Conservation (phyloP, 768 basidiomycete species). For the Mycena crocata region DNA sequence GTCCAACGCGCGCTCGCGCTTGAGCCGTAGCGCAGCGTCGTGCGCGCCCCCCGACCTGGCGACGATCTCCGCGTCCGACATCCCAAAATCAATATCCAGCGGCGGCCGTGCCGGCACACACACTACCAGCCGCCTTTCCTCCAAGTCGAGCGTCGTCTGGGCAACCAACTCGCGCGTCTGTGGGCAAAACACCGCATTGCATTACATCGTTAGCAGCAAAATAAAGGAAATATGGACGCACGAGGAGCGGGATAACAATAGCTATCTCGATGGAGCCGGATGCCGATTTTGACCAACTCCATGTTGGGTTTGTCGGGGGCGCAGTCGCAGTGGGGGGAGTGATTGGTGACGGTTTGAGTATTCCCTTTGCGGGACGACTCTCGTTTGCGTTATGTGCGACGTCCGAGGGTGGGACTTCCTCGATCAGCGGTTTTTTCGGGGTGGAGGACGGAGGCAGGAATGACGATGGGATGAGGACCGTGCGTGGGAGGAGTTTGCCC, state of each 20-base stretch:
- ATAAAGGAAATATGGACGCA: slow-evolving; percentile 40
- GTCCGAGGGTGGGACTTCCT: slow-evolving; percentile 45
- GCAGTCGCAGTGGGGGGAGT: no score
- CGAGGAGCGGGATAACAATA: slow-evolving; percentile 67
- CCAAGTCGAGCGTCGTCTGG: slow-evolving; percentile 71
- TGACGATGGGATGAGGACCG: slow-evolving; percentile 63
- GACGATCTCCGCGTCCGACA: slow-evolving; percentile 66
- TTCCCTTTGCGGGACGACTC: slow-evolving; percentile 43
- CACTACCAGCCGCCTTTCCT: slow-evolving; percentile 68
- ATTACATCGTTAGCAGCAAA: slow-evolving; percentile 9
- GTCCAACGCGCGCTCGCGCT: slow-evolving; percentile 68
- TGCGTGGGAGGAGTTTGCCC: slow-evolving; percentile 71
- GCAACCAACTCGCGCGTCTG: slow-evolving; percentile 62
- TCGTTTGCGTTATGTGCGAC: slow-evolving; percentile 12
- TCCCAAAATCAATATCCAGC: slow-evolving; percentile 69
- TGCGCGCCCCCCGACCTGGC: slow-evolving; percentile 32
- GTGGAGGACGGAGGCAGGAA: slow-evolving; percentile 37
- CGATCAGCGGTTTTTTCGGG: slow-evolving; percentile 56
- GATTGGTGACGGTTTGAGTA: slow-evolving; percentile 56
- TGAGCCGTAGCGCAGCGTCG: slow-evolving; percentile 55
- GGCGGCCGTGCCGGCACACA: slow-evolving; percentile 57
- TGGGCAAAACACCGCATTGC: neutral
- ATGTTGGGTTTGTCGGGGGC: no score
- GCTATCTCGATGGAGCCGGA: slow-evolving; percentile 58
- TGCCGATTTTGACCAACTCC: slow-evolving; percentile 64